A percentile compares a stretch with the other conserved stretches of the same genome.
Evolutionary conservation across 1,139 yeast species (phyloP).

Genomic region (Debaryomycetaceae sp.): DNA sequence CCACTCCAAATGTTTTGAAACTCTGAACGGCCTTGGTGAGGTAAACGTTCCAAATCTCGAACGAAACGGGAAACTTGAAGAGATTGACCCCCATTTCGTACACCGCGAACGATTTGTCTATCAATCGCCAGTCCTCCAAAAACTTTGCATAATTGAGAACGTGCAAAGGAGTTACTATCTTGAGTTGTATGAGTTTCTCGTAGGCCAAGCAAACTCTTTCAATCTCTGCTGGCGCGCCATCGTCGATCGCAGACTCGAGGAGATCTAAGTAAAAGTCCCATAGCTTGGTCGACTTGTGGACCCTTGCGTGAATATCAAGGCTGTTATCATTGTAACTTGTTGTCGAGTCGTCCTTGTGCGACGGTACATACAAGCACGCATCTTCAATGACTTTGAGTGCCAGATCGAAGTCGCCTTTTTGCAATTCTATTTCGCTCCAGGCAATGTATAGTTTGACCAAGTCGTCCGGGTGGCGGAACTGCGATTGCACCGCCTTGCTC

Average conservation of each 20-base stretch:
- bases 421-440: conserved; percentile 68
- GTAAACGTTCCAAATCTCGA: conserved; percentile 72
- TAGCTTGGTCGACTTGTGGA: conserved; percentile 56
- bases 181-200: conserved; percentile 55
- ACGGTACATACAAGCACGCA: conserved; percentile 22
- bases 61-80: conserved; percentile 57
- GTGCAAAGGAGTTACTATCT: conserved; percentile 66
- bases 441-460: conserved; percentile 62
- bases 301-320: conserved; percentile 51
- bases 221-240: conserved; percentile 18
- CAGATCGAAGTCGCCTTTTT: conserved; percentile 44
- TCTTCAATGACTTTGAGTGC: conserved; percentile 52
- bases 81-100: conserved; percentile 64
- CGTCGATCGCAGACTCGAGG: conserved; percentile 56
- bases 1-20: conserved; percentile 25
- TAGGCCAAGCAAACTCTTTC: conserved; percentile 38
- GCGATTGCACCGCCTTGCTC: conserved; percentile 67
- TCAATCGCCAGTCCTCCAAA: conserved; percentile 45
- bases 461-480: conserved; percentile 59
- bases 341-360: conserved; percentile 19
- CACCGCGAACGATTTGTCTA: conserved; percentile 53
- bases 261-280: conserved; percentile 79
- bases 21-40: conserved; percentile 46
- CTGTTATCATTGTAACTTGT: conserved; percentile 34
- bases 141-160: conserved; percentile 65